Evolutionary conservation across 2,329 filamentous ascomycete genomes (phyloP).

Genomic region (Neofusicoccum kwambonambiense): DNA sequence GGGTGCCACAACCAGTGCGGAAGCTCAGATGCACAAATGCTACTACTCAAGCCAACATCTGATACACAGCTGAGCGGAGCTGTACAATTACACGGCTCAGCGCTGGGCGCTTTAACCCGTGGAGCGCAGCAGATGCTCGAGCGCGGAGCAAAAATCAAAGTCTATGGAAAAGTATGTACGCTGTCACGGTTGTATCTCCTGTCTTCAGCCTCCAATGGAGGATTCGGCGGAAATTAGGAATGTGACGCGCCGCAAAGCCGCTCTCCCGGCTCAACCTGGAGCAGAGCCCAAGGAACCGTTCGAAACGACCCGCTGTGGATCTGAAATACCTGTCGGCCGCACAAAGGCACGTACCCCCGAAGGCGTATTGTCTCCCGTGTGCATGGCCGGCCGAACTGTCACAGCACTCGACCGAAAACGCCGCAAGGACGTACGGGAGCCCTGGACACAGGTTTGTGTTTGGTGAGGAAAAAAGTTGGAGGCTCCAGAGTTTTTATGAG

Average conservation of each 20-base stretch:
- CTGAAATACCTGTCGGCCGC: slow-evolving; percentile 92
- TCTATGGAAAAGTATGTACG: slow-evolving; percentile 14
- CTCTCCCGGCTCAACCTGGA: slow-evolving; percentile 63
- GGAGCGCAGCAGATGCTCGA: not conserved
- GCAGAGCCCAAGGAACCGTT: slow-evolving; percentile 55
- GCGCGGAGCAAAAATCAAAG: not conserved
- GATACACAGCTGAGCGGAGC: too few relatives aligned
- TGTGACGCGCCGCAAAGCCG: slow-evolving; percentile 68
- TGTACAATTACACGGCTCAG: too few relatives aligned
- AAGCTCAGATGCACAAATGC: too few relatives aligned
- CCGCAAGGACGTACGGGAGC: slow-evolving; percentile 60
- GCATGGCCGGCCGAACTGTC: slow-evolving; percentile 74
- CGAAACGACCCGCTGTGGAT: slow-evolving; percentile 53
- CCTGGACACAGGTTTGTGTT: slow-evolving; percentile 80
- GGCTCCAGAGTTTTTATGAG: slow-evolving; percentile 37
- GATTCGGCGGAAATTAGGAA: slow-evolving; percentile 53
- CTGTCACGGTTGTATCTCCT: slow-evolving; percentile 17
- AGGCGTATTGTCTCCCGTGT: slow-evolving; percentile 69
- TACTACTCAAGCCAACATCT: too few relatives aligned
- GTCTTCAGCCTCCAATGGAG: slow-evolving; percentile 14
- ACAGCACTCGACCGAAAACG: slow-evolving; percentile 67
- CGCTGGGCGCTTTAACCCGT: too few relatives aligned
- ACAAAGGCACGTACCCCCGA: slow-evolving; percentile 67
- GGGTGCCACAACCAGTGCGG: too few relatives aligned
- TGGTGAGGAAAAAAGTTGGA: slow-evolving; percentile 47